Base-by-base conservation (phyloP, 345 rosid species). In the Gossypium turneri region DNA sequence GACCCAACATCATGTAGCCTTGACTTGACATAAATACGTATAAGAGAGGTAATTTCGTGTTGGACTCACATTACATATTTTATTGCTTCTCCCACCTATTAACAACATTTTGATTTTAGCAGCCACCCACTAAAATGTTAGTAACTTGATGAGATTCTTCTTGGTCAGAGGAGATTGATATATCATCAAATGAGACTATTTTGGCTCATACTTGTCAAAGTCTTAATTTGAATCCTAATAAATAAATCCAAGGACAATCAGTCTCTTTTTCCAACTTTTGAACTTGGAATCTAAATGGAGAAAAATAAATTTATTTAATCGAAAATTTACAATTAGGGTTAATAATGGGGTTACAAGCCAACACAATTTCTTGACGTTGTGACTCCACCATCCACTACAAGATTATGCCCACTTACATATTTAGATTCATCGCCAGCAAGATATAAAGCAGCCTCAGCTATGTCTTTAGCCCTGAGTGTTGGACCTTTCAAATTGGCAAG, bases 401-500 rank as follows among this genome's bases (percentile, higher is more conserved):
- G 70, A 20, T 66, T 66, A 45, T 66, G 70, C 9, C 70, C 70
- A 12, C 70, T 66, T 5, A 66, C 70, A 66, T 66, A 66, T 66
- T 66, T 66, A 20, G 70, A 66, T 45, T 66, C 70, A 66, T 44
- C 70, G 51, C 53, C 45, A 45, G 70, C 70, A 66, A 66, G 70
- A 45, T 44, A 66, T 12, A 66, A 6, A 20, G 70, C 70, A 11
- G 70, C 70, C 53, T 66, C 70, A 2, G 70, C 70, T 66, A 66
- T 66, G 53, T 66, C 70, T 66, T 66, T 66, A 12, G 52, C 70
- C 70, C 34, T 12, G 3, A 66, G 53, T 5, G 53, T 66, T 5
- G 70, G n/a, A 66, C 70, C 70, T 44, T 66, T 66, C 34, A 66
- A 22, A 66, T 20, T 66, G 34, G 70, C 53, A 0, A 66, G 53